These are phyloP conservation scores for Mucor ambiguus DNA, from an alignment of 371 early-diverging fungal genomes.

Conservation along the genomic window DNA sequence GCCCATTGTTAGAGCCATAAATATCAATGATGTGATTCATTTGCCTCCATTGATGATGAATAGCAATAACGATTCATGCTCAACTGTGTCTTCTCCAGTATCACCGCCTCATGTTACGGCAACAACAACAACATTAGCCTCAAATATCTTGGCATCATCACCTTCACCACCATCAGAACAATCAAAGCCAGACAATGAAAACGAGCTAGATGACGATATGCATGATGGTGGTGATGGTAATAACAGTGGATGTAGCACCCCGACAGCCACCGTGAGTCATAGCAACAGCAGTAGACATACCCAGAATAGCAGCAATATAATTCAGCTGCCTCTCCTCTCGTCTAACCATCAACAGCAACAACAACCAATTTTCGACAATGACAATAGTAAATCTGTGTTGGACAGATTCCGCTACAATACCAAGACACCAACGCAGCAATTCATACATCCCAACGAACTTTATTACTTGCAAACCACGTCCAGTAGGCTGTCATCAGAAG, in stretches of 20 bases:
- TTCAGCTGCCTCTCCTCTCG: background rate
- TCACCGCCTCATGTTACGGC: background rate
- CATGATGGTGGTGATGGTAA: background rate
- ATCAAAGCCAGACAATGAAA: background rate
- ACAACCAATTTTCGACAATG: background rate
- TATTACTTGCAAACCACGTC: conserved; percentile 27
- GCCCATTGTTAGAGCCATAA: background rate
- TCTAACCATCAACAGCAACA: background rate
- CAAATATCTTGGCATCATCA: background rate
- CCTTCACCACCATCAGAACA: background rate
- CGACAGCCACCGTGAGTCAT: background rate
- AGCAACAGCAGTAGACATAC: background rate
- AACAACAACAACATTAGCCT: background rate
- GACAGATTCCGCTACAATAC: conserved; percentile 6
- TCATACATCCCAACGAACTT: conserved; percentile 25
- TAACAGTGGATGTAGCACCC: background rate
- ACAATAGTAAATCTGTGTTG: background rate
- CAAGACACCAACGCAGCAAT: conserved; percentile 3
- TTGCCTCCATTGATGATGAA: conserved; percentile 1
- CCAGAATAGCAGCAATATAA: background rate
- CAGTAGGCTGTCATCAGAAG: conserved; percentile 26
- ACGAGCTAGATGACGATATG: background rate
- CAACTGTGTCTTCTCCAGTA: background rate
- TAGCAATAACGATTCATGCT: background rate
- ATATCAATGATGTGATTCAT: background rate